Evolutionary conservation across 768 basidiomycete species (phyloP).

Genomic region (Agrocybe pediades): DNA sequence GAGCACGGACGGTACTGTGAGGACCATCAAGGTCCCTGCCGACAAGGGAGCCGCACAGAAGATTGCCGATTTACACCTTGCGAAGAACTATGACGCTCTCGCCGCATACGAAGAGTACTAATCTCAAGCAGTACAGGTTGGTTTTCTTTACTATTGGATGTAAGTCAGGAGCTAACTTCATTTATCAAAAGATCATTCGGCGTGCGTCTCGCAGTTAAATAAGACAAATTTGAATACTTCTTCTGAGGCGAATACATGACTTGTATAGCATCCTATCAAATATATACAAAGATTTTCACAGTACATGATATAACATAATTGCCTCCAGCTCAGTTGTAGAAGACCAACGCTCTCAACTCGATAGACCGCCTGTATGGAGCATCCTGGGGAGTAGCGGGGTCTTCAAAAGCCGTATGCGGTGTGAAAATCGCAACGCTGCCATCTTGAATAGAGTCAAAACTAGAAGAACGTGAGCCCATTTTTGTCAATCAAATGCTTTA

Average conservation of each 20-base stretch:
- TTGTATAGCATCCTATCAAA: too few species aligned
- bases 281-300: too few species aligned
- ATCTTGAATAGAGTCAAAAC: background rate
- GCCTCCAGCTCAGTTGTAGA: too few species aligned
- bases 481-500: background rate
- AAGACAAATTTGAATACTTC: too few species aligned
- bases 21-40: background rate
- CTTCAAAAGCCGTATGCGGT: background rate
- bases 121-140: too few species aligned
- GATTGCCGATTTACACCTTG: background rate
- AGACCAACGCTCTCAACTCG: background rate
- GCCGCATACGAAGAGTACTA: background rate
- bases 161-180: too few species aligned
- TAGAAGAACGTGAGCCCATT: background rate
- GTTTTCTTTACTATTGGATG: too few species aligned
- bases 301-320: too few species aligned
- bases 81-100: background rate
- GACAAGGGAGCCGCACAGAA: background rate
- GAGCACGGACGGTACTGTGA: background rate
- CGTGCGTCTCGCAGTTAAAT: too few species aligned
- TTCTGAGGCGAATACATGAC: too few species aligned
- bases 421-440: background rate
- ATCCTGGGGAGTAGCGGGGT: background rate
- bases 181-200: too few species aligned
- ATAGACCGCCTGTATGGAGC: background rate